phyloP scores from a whole-genome alignment of 139 green algal species.

The Desmodesmus armatus region DNA sequence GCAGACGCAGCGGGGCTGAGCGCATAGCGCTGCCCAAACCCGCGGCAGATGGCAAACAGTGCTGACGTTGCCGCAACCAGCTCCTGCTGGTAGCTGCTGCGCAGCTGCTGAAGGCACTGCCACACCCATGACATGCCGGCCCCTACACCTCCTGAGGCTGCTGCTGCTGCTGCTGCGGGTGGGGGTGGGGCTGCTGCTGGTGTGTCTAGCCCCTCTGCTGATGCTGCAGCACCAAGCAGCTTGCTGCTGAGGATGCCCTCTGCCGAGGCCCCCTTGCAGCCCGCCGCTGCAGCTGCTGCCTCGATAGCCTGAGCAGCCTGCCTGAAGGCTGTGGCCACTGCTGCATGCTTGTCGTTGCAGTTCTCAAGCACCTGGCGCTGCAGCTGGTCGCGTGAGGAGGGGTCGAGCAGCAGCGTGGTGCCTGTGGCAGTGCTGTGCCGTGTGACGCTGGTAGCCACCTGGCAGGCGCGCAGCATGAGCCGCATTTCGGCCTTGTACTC shows the following conservation, averaged over 20 bases:
- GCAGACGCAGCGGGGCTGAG: neutral
- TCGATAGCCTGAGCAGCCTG: neutral
- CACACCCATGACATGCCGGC: neutral
- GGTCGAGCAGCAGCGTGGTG: constrained; percentile 17
- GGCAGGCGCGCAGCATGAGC: constrained; percentile 17
- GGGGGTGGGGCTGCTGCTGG: neutral
- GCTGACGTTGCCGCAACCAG: constrained; percentile 28
- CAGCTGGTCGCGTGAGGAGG: constrained; percentile 8
- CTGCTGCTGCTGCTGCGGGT: neutral
- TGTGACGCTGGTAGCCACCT: neutral
- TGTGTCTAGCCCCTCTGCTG: neutral
- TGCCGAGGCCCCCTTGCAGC: too few species aligned
- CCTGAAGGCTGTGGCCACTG: constrained; percentile 23
- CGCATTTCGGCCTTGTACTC: constrained; percentile 36
- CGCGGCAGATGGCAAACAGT: constrained; percentile 23
- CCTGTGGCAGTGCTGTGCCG: neutral
- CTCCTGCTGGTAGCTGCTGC: constrained; percentile 27
- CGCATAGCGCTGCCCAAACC: neutral
- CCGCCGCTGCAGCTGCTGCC: constrained; percentile 27
- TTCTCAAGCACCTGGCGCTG: constrained; percentile 29
- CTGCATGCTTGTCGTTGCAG: constrained; percentile 36
- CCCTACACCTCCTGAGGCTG: neutral
- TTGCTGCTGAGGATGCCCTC: neutral
- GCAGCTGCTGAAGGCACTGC: constrained; percentile 22
- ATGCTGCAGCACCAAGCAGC: neutral